Base-by-base conservation (phyloP, 164 flowering plant species). In the Stephania cephalantha region DNA sequence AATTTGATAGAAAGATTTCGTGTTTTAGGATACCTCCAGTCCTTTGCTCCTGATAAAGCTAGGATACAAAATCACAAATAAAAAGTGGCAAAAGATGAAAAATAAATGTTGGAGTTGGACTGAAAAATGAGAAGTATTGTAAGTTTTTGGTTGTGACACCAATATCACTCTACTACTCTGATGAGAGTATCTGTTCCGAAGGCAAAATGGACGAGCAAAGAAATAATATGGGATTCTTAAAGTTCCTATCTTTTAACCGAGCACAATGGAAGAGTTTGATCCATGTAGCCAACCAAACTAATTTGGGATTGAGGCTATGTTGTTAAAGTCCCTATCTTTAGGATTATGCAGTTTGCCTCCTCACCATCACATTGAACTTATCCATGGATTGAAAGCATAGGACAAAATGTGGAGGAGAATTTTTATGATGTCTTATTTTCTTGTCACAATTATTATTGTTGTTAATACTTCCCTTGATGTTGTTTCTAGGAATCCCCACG, bases 401-500 rank as follows among this genome's bases (percentile, higher is more conserved):
- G 30, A 66, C 15, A 66, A 30, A 66, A 66, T 17, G 30, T n/a
- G 30, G 35, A 66, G 66, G 20, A n/a, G 9, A 61, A 0, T n/a
- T 6, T 20, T 18, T 18, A 66, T 72, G 31, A 7, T 53, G 50
- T 73, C n/a, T 35, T 58, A 13, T 72, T 42, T 9, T 13, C 35
- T 65, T 7, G 10, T 35, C 7, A 70, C 68, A 17, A 71, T 69
- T 46, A 29, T 12, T 25, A 8, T 45, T 72, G 46, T 45, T 48
- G 30, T 68, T 72, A 12, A n/a, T 69, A 67, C 7, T 58, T 70
- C 25, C 18, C 18, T 65, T 10, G 70, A 50, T 18, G 5, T 7
- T 68, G 45, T 74, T 30, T 7, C 63, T 85, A 90, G 95, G 93
- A 85, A 73, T 75, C 88, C 71, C 77, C 82, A 20, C 92, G 84